Percentiles rank a stretch among this genome's conserved stretches.
phyloP scores from a whole-genome alignment of 768 basidiomycete genomes.

The Clavulina sp. region DNA sequence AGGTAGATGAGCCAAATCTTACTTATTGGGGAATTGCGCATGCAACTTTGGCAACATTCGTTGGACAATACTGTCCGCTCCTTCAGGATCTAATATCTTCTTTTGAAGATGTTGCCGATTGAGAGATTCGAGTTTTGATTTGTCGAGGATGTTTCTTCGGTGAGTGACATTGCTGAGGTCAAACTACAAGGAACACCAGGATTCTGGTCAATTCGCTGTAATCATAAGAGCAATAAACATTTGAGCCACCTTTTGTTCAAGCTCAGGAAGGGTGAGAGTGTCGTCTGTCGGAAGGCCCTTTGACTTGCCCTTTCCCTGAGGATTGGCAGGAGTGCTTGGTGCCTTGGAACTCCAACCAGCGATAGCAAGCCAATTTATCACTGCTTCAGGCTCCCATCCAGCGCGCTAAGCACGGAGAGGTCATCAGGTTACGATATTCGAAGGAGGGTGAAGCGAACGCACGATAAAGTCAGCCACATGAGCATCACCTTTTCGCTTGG shows the following conservation, averaged over 20 bases:
- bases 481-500: constrained; percentile 83
- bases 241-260: constrained; percentile 40
- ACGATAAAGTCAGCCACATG: constrained; percentile 77
- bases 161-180: constrained; percentile 57
- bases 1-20: too few relatives aligned
- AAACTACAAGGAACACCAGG: neutral
- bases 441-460: constrained; percentile 12
- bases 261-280: constrained; percentile 36
- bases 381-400: constrained; percentile 79
- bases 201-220: neutral
- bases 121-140: constrained; percentile 62
- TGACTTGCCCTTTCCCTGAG: constrained; percentile 34
- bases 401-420: constrained; percentile 31
- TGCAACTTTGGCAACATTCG: constrained; percentile 44
- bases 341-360: constrained; percentile 94
- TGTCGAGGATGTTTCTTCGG: constrained; percentile 66
- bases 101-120: constrained; percentile 73
- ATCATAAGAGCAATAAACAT: neutral
- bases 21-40: constrained; percentile 4
- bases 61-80: constrained; percentile 36
- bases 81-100: constrained; percentile 30
- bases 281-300: constrained; percentile 27
- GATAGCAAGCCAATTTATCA: constrained; percentile 85
- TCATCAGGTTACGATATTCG: neutral
- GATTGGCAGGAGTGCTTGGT: too few relatives aligned